phyloP scores from a whole-genome alignment of 2,329 filamentous ascomycete genomes.

The Diplodia scrobiculata region DNA sequence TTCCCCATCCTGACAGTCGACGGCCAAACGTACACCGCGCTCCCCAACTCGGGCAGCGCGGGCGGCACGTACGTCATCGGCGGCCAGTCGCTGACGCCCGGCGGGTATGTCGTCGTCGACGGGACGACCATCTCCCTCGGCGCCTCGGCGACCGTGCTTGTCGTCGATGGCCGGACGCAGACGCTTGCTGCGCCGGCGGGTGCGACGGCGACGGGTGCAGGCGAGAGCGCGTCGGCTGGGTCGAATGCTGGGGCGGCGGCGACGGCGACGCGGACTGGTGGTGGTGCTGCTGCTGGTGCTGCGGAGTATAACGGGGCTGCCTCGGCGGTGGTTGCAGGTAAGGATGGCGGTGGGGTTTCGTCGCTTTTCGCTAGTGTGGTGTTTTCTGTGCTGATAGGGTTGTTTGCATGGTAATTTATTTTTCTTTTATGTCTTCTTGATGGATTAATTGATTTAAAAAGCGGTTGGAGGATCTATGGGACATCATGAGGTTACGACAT shows the following conservation, averaged over 20 bases:
- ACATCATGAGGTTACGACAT: not conserved
- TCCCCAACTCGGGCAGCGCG: not conserved
- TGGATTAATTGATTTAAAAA: not conserved
- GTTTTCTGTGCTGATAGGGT: not conserved
- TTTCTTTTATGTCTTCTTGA: too few species aligned
- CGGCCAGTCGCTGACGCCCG: constrained; percentile 45
- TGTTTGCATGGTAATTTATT: not conserved
- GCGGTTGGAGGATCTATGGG: not conserved
- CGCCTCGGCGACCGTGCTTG: constrained; percentile 22
- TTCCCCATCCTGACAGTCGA: constrained; percentile 34
- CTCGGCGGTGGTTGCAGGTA: not conserved
- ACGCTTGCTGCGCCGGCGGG: not conserved
- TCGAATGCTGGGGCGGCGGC: not conserved
- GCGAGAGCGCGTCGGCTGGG: not conserved
- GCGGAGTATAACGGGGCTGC: not conserved
- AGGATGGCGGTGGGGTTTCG: too few species aligned
- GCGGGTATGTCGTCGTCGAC: constrained; percentile 39
- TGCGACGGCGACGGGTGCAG: not conserved
- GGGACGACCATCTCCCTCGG: constrained; percentile 36
- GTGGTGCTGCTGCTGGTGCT: not conserved
- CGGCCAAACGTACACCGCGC: constrained; percentile 24
- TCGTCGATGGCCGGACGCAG: constrained; percentile 33
- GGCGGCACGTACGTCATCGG: constrained; percentile 41
- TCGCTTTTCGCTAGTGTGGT: not conserved
- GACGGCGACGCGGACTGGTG: not conserved